Evolutionary conservation across 2,329 filamentous ascomycete species (phyloP), one percentile per base, ranked within the genome.

Genomic region (Monosporascus cannonballus): DNA sequence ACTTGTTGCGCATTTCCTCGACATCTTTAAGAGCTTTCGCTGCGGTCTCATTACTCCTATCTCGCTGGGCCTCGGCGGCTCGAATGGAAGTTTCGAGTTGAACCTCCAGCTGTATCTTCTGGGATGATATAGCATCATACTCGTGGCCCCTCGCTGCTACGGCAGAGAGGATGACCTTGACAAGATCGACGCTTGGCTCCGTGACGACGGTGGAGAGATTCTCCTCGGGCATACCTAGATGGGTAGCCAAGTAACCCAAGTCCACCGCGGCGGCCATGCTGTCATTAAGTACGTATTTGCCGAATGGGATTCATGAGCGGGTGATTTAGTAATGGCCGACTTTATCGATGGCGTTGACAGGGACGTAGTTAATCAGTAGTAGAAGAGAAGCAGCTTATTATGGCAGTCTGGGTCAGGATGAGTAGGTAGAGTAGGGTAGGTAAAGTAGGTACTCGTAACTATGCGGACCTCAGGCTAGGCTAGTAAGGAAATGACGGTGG

Each of bases 11-110:
- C 47, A 95, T 76, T 58, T 91, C 87, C 62, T 93, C 87, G 1
- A 92, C 81, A 59, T 96, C 92, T 59, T 89, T 88, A 55, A 92
- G 78, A 9, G 88, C 86, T 68, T 93, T 93, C 56, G 95, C 90
- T 45, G 90, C 81, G 1, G 87, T 89, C 6, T 81, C 78, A 72
- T 94, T 96, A 67, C 94, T 84, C 8, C 85, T 83, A 66, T 93
- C 90, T 59, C 86, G 85, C 70, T 91, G 89, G 24, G 87, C 84
- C 67, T 97, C 93, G 54, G 87, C 86, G 59, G 83, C 88, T 62
- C 91, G 86, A 47, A 96, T 86, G 18, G 87, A 87, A 70, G 90
- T 94, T 69, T 99, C 94, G 7, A 97, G 81, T 74, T 97, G 92
- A 45, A 99, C 94, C 64, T 96, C 90, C 46, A 89, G 76, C 60